These are phyloP conservation scores for Pulveroboletus sp. DNA, from an alignment of 768 basidiomycete genomes.

Conservation along the genomic window DNA sequence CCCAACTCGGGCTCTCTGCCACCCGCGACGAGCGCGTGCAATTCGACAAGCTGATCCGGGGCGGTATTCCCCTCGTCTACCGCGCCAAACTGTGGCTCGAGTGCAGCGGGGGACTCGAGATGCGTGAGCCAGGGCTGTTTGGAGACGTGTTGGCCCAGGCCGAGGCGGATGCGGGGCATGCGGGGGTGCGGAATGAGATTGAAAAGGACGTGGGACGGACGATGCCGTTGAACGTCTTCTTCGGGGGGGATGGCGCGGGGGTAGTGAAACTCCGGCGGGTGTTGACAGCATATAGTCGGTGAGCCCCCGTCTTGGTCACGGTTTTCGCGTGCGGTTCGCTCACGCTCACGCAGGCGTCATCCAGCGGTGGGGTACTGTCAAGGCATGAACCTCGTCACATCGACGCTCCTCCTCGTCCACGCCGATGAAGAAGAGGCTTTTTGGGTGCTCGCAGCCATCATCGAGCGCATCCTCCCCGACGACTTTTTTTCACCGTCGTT, in stretches of 20 bases:
- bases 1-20: constrained; percentile 78
- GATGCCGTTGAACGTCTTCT: constrained; percentile 94
- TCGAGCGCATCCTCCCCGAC: constrained; percentile 84
- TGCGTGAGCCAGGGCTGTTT: constrained; percentile 89
- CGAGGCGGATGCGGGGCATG: constrained; percentile 41
- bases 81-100: constrained; percentile 91
- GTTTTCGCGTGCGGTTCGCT: background rate
- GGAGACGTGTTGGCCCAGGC: constrained; percentile 69
- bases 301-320: constrained; percentile 22
- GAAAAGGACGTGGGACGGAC: constrained; percentile 94
- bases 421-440: constrained; percentile 97
- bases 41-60: constrained; percentile 76
- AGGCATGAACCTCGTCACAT: constrained; percentile 94
- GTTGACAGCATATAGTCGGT: constrained; percentile 91
- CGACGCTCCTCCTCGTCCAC: constrained; percentile 88
- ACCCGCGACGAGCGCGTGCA: constrained; percentile 71
- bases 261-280: constrained; percentile 90
- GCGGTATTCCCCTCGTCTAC: constrained; percentile 84
- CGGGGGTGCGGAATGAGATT: constrained; percentile 70
- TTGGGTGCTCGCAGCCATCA: constrained; percentile 88
- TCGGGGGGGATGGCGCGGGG: constrained; percentile 94
- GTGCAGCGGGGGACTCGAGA: constrained; percentile 90
- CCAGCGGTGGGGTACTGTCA: constrained; percentile 92
- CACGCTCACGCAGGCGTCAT: constrained; percentile 63
- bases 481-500: constrained; percentile 94